Evolutionary conservation across 2,329 filamentous ascomycete genomes (phyloP).

Genomic region (Diaporthe citriasiana): DNA sequence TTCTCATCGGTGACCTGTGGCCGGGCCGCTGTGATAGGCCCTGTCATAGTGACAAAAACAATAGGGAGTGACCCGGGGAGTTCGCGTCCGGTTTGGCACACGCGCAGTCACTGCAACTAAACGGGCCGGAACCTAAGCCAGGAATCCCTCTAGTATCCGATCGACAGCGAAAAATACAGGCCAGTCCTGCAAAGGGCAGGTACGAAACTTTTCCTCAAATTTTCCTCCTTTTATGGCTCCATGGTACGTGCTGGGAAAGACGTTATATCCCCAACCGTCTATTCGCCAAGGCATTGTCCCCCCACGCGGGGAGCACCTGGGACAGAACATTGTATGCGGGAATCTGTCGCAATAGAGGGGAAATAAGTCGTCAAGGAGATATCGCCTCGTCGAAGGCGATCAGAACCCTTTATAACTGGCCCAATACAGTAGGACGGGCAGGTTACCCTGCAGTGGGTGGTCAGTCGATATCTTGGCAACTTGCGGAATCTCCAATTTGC

Average conservation of each 20-base stretch:
- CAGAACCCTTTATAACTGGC: slow-evolving; percentile 5
- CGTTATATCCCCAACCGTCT: slow-evolving; percentile 21
- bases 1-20: slow-evolving; percentile 22
- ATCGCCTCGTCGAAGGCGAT: neutral
- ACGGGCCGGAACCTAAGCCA: neutral
- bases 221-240: neutral
- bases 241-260: slow-evolving; percentile 7
- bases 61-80: neutral
- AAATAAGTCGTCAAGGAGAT: slow-evolving; percentile 32
- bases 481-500: neutral
- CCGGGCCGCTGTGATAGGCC: neutral
- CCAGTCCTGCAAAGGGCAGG: slow-evolving; percentile 1
- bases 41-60: neutral
- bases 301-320: slow-evolving; percentile 23
- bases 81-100: neutral
- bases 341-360: slow-evolving; percentile 30
- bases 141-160: neutral
- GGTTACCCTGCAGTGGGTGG: neutral
- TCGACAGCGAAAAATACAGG: neutral
- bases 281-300: slow-evolving; percentile 17
- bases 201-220: neutral
- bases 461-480: neutral
- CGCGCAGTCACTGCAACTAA: neutral
- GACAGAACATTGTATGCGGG: neutral
- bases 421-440: neutral